A percentile compares a stretch with the other conserved stretches of the same genome.
phyloP scores from a whole-genome alignment of 116 monocot species.

The Papilionanthe hybrid region DNA sequence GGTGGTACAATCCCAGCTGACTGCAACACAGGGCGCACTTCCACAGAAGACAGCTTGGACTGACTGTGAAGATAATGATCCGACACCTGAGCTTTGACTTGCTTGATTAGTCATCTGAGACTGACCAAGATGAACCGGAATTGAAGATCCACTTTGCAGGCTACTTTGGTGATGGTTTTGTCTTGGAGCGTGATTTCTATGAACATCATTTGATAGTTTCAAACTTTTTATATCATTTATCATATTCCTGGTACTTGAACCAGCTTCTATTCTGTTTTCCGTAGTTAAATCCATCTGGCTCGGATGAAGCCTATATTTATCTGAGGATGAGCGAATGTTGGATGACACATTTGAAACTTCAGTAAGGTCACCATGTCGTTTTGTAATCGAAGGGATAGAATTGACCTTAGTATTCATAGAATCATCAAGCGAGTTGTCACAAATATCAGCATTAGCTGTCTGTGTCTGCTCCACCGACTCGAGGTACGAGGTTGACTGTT shows the following conservation, averaged over 20 bases:
- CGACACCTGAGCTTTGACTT: constrained; percentile 7
- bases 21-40: constrained; percentile 41
- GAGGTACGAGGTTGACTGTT: constrained; percentile 31
- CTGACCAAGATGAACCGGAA: constrained; percentile 32
- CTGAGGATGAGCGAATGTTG: constrained; percentile 18
- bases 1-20: constrained; percentile 39
- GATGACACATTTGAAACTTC: constrained; percentile 16
- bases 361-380: constrained; percentile 15
- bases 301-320: constrained; percentile 9
- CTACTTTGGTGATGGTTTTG: constrained; percentile 34
- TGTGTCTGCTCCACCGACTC: constrained; percentile 26
- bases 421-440: constrained; percentile 17
- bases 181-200: constrained; percentile 26
- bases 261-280: constrained; percentile 12
- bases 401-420: constrained; percentile 25
- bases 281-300: constrained; percentile 17
- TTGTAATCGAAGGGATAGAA: constrained; percentile 14
- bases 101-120: constrained; percentile 24
- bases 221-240: constrained; percentile 47
- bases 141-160: constrained; percentile 17
- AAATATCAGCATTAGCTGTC: constrained; percentile 22
- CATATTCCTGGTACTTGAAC: constrained; percentile 26
- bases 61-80: constrained; percentile 40
- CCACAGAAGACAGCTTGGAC: constrained; percentile 36
- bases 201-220: constrained; percentile 37